These are phyloP conservation scores for Annulohypoxylon stygium DNA, from an alignment of 495 filamentous ascomycete species.

Conservation along the genomic window DNA sequence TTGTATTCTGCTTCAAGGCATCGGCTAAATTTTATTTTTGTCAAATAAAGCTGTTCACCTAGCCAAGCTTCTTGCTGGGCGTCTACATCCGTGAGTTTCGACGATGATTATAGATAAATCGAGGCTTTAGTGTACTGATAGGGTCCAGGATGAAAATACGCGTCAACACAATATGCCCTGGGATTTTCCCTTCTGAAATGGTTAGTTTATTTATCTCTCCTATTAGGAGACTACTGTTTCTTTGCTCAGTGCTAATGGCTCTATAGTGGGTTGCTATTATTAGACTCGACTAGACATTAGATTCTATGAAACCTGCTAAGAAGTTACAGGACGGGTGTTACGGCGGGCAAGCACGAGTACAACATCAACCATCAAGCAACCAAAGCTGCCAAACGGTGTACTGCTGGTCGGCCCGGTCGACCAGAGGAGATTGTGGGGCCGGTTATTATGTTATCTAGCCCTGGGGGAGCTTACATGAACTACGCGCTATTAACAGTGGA, in stretches of 20 bases:
- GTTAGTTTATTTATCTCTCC: neutral
- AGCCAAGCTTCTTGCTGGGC: conserved; percentile 3
- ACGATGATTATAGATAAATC: neutral
- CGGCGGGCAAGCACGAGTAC: conserved; percentile 6
- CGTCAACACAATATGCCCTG: conserved; percentile 5
- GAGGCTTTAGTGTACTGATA: neutral
- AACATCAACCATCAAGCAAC: conserved; percentile 9
- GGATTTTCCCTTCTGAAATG: conserved; percentile 12
- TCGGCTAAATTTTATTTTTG: neutral
- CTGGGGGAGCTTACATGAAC: conserved; percentile 7
- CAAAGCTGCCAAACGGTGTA: conserved; percentile 1
- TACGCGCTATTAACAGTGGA: conserved; percentile 2
- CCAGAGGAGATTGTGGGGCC: conserved; percentile 7
- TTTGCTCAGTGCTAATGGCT: neutral
- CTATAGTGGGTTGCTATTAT: neutral
- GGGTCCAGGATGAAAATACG: conserved; percentile 1
- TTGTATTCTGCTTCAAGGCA: neutral
- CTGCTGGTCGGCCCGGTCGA: neutral
- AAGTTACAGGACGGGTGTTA: neutral
- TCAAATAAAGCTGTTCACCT: conserved; percentile 2
- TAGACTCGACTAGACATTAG: neutral
- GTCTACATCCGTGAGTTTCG: neutral
- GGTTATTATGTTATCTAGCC: conserved; percentile 1
- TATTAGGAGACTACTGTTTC: neutral
- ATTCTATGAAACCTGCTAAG: neutral